Base-by-base conservation (phyloP, 148 eudicot species). In the Camellia japonica region DNA sequence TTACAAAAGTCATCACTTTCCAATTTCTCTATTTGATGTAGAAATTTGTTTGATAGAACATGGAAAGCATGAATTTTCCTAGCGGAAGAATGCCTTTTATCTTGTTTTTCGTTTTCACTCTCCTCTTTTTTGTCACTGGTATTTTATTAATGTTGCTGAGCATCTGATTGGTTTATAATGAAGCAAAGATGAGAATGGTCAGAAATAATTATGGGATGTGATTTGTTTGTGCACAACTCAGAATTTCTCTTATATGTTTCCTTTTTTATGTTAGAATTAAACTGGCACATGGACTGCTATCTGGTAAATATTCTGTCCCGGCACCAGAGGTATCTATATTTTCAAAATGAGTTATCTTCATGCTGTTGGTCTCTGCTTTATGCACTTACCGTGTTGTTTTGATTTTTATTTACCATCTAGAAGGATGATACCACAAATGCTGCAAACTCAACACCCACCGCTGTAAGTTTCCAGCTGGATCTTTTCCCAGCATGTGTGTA, bases 291-390 rank as follows among this genome's bases (percentile, higher is more conserved):
- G 99, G 99, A 41, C 82, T 96, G 90, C 88, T 96, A 68, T 96
- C 99, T 73, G 98, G 99, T 78, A 96, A 88, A 88, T 96, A 93
- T 83, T 92, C 99, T 41, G 74, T 84, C 82, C 97, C 92, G 10
- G 83, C 89, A 67, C 56, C 86, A 76, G 91, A 93, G 99, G 99
- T 95, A 79, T 74, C 84, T 75, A 74, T 70, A 52, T 62, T 42
- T 64, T 54, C 54, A 19, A 12, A 18, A 14, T 16, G 11, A 58
- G 49, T n/a, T 41, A 9, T 52, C 44, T 72, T 71, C 66, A 72
- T 54, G 74, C 74, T 71, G 49, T 66, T 72, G 58, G 52, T 54
- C 54, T 71, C 75, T 58, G 46, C 38, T 54, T 9, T 58, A 3
- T 78, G 71, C 19, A 30, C 9, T 58, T 67, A 47, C 67, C 3